Conservation (phyloP, 2,329 filamentous ascomycete species). For the Penicillium janthinellum region DNA sequence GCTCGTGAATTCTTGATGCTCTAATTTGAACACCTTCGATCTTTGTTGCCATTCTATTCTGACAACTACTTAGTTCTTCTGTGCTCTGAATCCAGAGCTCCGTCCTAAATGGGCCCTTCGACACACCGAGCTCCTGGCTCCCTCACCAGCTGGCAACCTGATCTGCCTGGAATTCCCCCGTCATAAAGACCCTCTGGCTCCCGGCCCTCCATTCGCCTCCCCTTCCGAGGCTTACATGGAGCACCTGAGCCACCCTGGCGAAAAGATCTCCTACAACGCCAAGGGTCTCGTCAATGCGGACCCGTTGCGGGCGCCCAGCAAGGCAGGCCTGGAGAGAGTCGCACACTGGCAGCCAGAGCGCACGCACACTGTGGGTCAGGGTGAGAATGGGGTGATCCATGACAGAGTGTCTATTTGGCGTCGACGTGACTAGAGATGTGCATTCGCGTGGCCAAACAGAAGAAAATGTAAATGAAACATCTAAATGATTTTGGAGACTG, state of each 20-base stretch:
- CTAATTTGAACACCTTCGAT: background rate
- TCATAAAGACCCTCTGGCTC: constrained; percentile 64
- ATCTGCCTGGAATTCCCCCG: constrained; percentile 78
- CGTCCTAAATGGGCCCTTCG: constrained; percentile 61
- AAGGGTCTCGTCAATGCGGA: constrained; percentile 54
- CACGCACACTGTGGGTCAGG: constrained; percentile 59
- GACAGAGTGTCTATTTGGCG: constrained; percentile 50
- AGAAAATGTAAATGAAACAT: background rate
- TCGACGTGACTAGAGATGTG: constrained; percentile 31
- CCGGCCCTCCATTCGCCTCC: constrained; percentile 74
- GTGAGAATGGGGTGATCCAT: constrained; percentile 42
- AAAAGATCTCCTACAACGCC: constrained; percentile 63
- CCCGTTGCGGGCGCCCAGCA: constrained; percentile 48
- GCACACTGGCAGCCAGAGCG: constrained; percentile 59
- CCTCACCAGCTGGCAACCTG: constrained; percentile 51
- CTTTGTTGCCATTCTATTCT: constrained; percentile 5
- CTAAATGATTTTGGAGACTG: background rate
- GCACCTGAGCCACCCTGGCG: constrained; percentile 70
- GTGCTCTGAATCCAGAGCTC: constrained; percentile 57
- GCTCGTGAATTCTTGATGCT: background rate
- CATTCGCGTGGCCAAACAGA: background rate
- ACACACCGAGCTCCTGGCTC: constrained; percentile 56
- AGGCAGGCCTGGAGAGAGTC: constrained; percentile 47
- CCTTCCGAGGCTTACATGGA: constrained; percentile 70
- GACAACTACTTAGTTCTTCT: constrained; percentile 56